Base-by-base conservation (phyloP, 768 basidiomycete species). In the Agaricus subrufescens region DNA sequence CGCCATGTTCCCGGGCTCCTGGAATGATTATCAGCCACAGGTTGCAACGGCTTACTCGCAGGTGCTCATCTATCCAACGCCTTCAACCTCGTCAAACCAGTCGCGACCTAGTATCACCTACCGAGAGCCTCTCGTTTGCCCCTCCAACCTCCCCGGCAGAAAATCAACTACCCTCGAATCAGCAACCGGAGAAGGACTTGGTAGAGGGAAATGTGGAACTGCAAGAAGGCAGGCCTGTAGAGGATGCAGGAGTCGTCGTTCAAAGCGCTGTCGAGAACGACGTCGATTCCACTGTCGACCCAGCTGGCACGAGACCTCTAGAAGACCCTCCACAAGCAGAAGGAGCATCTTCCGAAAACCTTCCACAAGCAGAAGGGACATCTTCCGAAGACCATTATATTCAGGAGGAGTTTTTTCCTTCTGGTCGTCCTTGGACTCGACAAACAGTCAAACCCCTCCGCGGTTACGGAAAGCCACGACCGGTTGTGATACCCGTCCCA, bases 1-100 rank as follows among this genome's bases (percentile, higher is more conserved):
- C 63, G 68, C 65, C 64, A 61, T 65, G 61, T 64, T 15, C 43
- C 34, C 55, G 55, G 37, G 40, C 31, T 19, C 15, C 55, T 26
- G 49, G 48, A 46, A 34, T 26, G 48, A 50, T 29, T 34, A 45
- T 50, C 37, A 23, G 43, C 48, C 55, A 26, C 31, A 3, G 23
- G 15, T 27, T 9, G 3, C 40, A 26, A 8, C 15, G 25, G 1
- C 11, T 45, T 44, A 23, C 23, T 12, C 25, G n/a, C 44, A 43
- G 43, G 11, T 50, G 29, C 46, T 37, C 48, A 45, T 50, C 34
- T 50, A 10, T 29, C 55, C 15, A 42, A 34, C 0, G 8, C 8
- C 3, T 27, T 49, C 54, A 40, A 15, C 34, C 29, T 14, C 48
- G 55, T 37, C 42, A 29, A 44, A 39, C 46, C 25, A 27, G 42